These are phyloP conservation scores for Candida tibetensis DNA, from an alignment of 805 yeast genomes.

Conservation along the genomic window DNA sequence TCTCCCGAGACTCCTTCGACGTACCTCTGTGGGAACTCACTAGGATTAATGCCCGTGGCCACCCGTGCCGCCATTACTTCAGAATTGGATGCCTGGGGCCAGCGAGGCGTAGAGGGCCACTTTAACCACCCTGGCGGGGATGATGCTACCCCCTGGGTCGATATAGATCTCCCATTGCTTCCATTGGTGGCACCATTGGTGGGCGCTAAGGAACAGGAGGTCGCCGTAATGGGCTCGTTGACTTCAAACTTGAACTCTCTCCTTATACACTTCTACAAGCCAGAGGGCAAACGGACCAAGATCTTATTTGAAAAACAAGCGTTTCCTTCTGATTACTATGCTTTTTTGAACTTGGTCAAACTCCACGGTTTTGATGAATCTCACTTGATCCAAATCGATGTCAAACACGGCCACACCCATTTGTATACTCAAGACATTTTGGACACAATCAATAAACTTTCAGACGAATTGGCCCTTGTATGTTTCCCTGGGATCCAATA, in stretches of 20 bases:
- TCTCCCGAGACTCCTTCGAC: conserved; percentile 15
- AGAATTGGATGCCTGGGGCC: conserved; percentile 82
- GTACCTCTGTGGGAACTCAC: conserved; percentile 90
- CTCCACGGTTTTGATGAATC: conserved; percentile 51
- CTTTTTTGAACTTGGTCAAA: conserved; percentile 69
- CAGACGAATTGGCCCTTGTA: conserved; percentile 65
- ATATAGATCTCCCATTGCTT: conserved; percentile 73
- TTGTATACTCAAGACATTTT: conserved; percentile 65
- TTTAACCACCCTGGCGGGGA: conserved; percentile 59
- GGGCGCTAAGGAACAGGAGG: conserved; percentile 74
- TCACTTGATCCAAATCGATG: conserved; percentile 61
- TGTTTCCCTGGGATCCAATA: conserved; percentile 88
- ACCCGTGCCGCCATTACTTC: conserved; percentile 55
- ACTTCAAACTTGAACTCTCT: conserved; percentile 80
- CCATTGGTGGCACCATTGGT: conserved; percentile 70
- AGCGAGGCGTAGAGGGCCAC: conserved; percentile 81
- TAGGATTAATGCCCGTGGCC: conserved; percentile 79
- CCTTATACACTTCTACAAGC: conserved; percentile 71
- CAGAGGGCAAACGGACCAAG: conserved; percentile 55
- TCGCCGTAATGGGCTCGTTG: conserved; percentile 83
- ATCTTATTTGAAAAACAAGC: conserved; percentile 84
- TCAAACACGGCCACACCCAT: conserved; percentile 55
- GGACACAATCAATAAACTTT: conserved; percentile 49
- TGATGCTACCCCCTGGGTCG: conserved; percentile 71
- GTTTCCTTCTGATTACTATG: conserved; percentile 90